phyloP scores from a whole-genome alignment of 352 stramenopile species.

The Phytophthora meadii region DNA sequence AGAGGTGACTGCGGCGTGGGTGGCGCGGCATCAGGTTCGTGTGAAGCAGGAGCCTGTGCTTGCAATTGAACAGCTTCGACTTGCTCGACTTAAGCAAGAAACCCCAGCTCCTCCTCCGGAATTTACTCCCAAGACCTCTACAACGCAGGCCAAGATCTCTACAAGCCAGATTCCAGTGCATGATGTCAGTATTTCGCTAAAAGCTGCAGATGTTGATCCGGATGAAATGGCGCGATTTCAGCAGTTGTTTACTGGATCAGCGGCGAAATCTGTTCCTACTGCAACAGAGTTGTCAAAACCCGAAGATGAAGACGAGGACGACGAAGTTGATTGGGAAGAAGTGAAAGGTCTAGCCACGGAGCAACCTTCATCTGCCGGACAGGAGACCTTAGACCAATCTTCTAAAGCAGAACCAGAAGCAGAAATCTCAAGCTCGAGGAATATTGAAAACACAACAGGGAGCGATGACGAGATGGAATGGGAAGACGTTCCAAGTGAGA shows the following conservation, averaged over 20 bases:
- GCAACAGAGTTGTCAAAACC: not conserved
- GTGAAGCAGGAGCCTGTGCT: conserved; percentile 53
- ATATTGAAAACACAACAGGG: conserved; percentile 6
- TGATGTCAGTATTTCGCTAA: conserved; percentile 51
- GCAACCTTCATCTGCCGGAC: not conserved
- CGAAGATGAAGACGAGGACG: conserved; percentile 44
- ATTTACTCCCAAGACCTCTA: not conserved
- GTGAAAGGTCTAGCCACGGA: conserved; percentile 6
- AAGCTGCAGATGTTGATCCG: conserved; percentile 38
- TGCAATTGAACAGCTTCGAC: conserved; percentile 51
- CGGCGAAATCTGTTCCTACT: conserved; percentile 27
- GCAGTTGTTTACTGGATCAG: conserved; percentile 47
- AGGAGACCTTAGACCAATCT: not conserved
- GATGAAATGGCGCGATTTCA: conserved; percentile 31
- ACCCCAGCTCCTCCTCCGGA: not conserved
- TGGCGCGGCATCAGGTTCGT: conserved; percentile 46
- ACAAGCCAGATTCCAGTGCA: not conserved
- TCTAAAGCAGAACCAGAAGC: not conserved
- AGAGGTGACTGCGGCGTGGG: conserved; percentile 40
- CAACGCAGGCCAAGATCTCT: not conserved
- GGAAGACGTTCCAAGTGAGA: conserved; percentile 42
- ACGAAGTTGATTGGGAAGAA: conserved; percentile 51
- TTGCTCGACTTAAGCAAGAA: conserved; percentile 32
- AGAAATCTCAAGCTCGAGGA: not conserved
- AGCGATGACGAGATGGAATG: conserved; percentile 57